phyloP scores from a whole-genome alignment of 2,329 filamentous ascomycete species.

The Colletotrichum chlorophyti region DNA sequence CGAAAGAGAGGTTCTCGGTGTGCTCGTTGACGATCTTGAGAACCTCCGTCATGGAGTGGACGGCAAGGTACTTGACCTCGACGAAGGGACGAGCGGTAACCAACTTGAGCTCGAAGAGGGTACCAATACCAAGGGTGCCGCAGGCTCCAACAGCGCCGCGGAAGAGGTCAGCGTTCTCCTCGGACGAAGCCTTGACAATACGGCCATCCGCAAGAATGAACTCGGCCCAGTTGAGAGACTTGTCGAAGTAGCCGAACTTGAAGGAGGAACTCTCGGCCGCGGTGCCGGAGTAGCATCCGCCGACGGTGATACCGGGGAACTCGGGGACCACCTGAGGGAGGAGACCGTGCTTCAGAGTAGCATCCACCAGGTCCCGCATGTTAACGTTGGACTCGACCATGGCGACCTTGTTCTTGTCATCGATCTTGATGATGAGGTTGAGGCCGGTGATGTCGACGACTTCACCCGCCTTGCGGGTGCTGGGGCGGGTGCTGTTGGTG shows the following conservation, averaged over 20 bases:
- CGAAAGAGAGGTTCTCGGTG: background rate
- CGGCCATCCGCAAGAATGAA: slow-evolving; percentile 67
- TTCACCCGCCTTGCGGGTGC: slow-evolving; percentile 50
- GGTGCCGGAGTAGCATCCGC: slow-evolving; percentile 71
- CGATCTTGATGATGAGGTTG: slow-evolving; percentile 67
- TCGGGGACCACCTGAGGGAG: slow-evolving; percentile 74
- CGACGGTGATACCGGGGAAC: slow-evolving; percentile 73
- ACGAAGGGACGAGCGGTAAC: slow-evolving; percentile 61
- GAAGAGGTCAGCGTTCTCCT: slow-evolving; percentile 61
- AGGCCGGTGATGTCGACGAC: slow-evolving; percentile 72
- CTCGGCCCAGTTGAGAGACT: slow-evolving; percentile 67
- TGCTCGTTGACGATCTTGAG: slow-evolving; percentile 45
- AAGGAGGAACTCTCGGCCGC: slow-evolving; percentile 73
- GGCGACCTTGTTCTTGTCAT: slow-evolving; percentile 58
- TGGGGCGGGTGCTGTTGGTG: slow-evolving; percentile 75
- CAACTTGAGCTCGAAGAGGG: slow-evolving; percentile 64
- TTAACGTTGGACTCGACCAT: slow-evolving; percentile 73
- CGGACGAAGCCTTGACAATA: slow-evolving; percentile 52
- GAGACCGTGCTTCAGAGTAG: slow-evolving; percentile 60
- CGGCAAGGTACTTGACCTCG: slow-evolving; percentile 59
- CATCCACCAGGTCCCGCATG: slow-evolving; percentile 69
- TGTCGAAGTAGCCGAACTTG: slow-evolving; percentile 70
- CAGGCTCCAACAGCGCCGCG: slow-evolving; percentile 64
- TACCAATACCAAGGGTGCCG: slow-evolving; percentile 67
- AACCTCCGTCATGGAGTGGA: slow-evolving; percentile 48